Percentiles rank a stretch among this genome's conserved stretches.
Evolutionary conservation across 805 yeast species (phyloP).

Genomic region (Blastobotrys parvus): DNA sequence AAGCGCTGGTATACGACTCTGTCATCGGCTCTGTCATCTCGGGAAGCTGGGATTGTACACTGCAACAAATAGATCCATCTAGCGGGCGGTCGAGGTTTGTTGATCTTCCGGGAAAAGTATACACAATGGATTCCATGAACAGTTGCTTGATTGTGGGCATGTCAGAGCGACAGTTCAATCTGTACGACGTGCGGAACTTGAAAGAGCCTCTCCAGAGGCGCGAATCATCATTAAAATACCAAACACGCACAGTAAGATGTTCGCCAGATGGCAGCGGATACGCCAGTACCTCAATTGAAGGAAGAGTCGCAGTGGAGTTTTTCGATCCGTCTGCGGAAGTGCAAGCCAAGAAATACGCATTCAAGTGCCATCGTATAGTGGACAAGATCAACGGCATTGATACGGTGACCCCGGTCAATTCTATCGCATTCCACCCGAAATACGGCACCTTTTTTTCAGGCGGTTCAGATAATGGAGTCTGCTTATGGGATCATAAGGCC

Average conservation of each 20-base stretch:
- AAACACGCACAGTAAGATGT: slow-evolving; percentile 47
- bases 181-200: slow-evolving; percentile 48
- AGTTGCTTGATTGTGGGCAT: slow-evolving; percentile 44
- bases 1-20: slow-evolving; percentile 26
- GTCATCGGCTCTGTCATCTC: slow-evolving; percentile 34
- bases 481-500: slow-evolving; percentile 42
- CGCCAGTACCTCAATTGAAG: slow-evolving; percentile 70
- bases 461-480: slow-evolving; percentile 44
- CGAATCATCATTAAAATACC: slow-evolving; percentile 60
- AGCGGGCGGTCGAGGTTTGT: slow-evolving; percentile 17
- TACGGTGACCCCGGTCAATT: slow-evolving; percentile 45
- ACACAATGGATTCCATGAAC: slow-evolving; percentile 50
- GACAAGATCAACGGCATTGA: slow-evolving; percentile 33
- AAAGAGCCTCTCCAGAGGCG: slow-evolving; percentile 40
- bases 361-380: slow-evolving; percentile 60
- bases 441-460: slow-evolving; percentile 39
- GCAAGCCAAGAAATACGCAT: slow-evolving; percentile 53
- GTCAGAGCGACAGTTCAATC: slow-evolving; percentile 43
- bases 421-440: slow-evolving; percentile 35
- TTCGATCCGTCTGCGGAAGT: slow-evolving; percentile 41
- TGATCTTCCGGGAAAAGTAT: slow-evolving; percentile 41
- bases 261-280: slow-evolving; percentile 50
- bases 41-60: slow-evolving; percentile 55
- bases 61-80: slow-evolving; percentile 41
- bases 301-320: slow-evolving; percentile 68